These are phyloP conservation scores for Colletotrichum gloeosporioides DNA, from an alignment of 2,329 filamentous ascomycete species.

Conservation along the genomic window DNA sequence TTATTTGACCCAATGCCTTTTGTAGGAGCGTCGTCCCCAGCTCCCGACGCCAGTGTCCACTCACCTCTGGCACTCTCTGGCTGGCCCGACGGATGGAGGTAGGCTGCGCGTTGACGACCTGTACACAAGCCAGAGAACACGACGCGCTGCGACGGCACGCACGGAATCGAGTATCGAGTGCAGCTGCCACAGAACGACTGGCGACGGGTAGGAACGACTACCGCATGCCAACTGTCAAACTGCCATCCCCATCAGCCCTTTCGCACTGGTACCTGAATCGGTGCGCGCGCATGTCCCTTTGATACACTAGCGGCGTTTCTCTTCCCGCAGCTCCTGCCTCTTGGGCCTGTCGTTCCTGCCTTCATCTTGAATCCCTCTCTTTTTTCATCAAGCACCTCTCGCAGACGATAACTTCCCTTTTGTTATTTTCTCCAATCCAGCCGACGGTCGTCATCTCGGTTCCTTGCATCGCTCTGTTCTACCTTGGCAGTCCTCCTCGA, in stretches of 20 bases:
- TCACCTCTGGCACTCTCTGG: not conserved
- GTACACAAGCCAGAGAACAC: not conserved
- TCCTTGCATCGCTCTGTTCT: constrained; percentile 3
- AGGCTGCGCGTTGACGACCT: not conserved
- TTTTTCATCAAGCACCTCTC: not conserved
- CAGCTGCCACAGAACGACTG: constrained; percentile 7
- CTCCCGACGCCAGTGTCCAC: not conserved
- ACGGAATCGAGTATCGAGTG: not conserved
- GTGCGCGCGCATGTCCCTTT: not conserved
- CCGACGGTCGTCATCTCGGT: not conserved
- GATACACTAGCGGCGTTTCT: constrained; percentile 11
- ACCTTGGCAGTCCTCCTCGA: not conserved
- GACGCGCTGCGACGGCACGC: not conserved
- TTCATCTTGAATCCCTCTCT: not conserved
- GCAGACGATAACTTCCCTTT: not conserved
- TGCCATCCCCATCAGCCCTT: not conserved
- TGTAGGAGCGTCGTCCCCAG: not conserved
- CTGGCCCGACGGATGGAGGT: not conserved
- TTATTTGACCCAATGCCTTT: not conserved
- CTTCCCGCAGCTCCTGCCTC: not conserved
- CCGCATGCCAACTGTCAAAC: not conserved
- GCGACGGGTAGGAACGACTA: not conserved
- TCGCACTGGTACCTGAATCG: not conserved
- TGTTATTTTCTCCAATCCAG: not conserved
- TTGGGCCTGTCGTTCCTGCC: not conserved